Percentiles rank a stretch among this genome's conserved stretches.
These are phyloP conservation scores for Dactylonectria estremocensis DNA, from an alignment of 2,329 filamentous ascomycete species.

Conservation along the genomic window DNA sequence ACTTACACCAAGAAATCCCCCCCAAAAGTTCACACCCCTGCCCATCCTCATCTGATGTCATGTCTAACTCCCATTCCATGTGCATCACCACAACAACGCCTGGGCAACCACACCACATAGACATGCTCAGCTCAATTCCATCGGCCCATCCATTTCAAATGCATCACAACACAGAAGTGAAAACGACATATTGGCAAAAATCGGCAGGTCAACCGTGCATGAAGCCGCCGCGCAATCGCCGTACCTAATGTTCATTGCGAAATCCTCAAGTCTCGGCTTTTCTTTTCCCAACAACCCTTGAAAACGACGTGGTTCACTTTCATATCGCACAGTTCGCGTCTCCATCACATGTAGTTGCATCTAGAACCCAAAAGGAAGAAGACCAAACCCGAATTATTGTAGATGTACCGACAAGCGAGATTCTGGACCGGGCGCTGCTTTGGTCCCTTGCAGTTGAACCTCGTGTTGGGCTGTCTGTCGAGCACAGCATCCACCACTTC, in stretches of 20 bases:
- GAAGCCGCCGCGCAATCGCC: conserved; percentile 10
- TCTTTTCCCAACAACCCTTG: conserved; percentile 10
- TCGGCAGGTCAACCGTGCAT: conserved; percentile 10
- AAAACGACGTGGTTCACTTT: not conserved
- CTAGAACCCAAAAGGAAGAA: not conserved
- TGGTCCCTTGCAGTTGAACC: not conserved
- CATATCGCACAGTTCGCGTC: not conserved
- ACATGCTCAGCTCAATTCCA: not conserved
- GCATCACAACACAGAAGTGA: not conserved
- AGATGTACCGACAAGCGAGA: not conserved
- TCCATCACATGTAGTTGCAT: not conserved
- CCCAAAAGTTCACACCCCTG: not conserved
- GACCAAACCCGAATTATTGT: not conserved
- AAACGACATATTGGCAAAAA: not conserved
- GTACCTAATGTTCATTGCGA: not conserved
- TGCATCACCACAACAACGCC: conserved; percentile 25
- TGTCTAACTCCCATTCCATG: conserved; percentile 12
- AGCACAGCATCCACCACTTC: not conserved
- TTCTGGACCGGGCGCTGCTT: not conserved
- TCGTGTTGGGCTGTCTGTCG: not conserved
- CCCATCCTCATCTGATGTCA: conserved; percentile 17
- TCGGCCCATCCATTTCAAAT: not conserved
- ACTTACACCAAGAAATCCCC: not conserved
- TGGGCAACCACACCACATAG: not conserved
- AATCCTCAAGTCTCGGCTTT: conserved; percentile 11